phyloP scores from a whole-genome alignment of 1,284 basidiomycete genomes.

The Cryptococcus sp. region DNA sequence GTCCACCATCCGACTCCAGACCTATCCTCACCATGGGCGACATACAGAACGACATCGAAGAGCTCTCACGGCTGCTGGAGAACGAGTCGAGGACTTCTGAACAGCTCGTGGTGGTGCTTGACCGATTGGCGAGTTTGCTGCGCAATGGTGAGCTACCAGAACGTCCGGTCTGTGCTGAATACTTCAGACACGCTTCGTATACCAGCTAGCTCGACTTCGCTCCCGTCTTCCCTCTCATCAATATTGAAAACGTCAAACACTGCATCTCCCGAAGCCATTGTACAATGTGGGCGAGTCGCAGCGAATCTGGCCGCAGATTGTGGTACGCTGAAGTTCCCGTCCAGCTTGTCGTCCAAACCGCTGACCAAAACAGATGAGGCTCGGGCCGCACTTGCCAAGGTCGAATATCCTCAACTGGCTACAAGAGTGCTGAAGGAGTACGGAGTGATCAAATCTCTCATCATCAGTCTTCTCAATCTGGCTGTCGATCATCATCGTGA shows the following conservation, averaged over 20 bases:
- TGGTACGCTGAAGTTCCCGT: conserved; percentile 23
- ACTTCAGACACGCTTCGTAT: neutral
- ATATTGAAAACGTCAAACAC: neutral
- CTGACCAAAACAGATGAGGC: conserved; percentile 18
- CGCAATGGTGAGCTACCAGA: conserved; percentile 11
- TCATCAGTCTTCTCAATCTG: conserved; percentile 34
- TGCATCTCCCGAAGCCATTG: neutral
- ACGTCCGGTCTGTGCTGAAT: neutral
- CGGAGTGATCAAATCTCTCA: conserved; percentile 15
- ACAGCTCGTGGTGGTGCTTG: conserved; percentile 2
- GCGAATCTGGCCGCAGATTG: conserved; percentile 36
- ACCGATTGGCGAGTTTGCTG: conserved; percentile 13
- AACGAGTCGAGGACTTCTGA: neutral
- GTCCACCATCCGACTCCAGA: too few relatives aligned
- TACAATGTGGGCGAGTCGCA: conserved; percentile 31
- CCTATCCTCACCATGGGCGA: neutral
- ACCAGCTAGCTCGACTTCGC: neutral
- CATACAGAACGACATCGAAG: neutral
- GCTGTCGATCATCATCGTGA: conserved; percentile 25
- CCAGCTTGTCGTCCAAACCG: neutral
- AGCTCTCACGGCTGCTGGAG: neutral
- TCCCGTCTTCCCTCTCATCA: neutral
- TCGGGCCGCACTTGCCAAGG: conserved; percentile 13
- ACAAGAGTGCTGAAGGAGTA: neutral
- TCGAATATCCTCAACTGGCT: conserved; percentile 13